phyloP scores from a whole-genome alignment of 768 basidiomycete species.

The Tylopilus rubrobrunneus region DNA sequence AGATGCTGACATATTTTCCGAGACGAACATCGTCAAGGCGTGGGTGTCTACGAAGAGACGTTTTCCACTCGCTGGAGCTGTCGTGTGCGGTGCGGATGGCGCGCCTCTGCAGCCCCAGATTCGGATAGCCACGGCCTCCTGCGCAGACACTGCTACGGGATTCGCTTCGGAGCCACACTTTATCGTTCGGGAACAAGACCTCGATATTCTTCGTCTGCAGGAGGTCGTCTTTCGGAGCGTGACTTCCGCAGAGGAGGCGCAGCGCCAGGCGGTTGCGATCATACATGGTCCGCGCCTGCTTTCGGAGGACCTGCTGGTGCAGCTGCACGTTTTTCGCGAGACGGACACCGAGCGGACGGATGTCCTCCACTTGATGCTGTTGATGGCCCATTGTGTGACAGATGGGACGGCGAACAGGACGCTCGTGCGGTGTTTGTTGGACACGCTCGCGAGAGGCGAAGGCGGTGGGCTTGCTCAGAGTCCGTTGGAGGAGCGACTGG shows the following conservation, averaged over 20 bases:
- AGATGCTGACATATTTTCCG: constrained; percentile 22
- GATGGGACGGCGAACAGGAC: constrained; percentile 45
- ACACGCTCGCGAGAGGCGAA: constrained; percentile 30
- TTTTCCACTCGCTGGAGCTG: constrained; percentile 10
- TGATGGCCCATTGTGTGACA: constrained; percentile 46
- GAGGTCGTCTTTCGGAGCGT: constrained; percentile 39
- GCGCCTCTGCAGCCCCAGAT: neutral
- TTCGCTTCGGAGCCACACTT: constrained; percentile 30
- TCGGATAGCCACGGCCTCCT: neutral
- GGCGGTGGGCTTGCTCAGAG: constrained; percentile 8
- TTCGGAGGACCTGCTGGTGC: constrained; percentile 41
- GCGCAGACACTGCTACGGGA: neutral
- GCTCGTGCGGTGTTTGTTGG: constrained; percentile 43
- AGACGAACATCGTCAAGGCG: constrained; percentile 35
- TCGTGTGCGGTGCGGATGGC: constrained; percentile 24
- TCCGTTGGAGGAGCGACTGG: constrained; percentile 37
- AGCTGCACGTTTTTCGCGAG: constrained; percentile 40
- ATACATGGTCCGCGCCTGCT: constrained; percentile 36
- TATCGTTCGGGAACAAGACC: constrained; percentile 36
- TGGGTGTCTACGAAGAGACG: constrained; percentile 47
- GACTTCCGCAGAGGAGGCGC: constrained; percentile 34
- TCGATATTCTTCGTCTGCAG: constrained; percentile 28
- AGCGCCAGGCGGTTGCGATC: constrained; percentile 25
- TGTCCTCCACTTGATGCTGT: constrained; percentile 40
- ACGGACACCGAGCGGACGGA: constrained; percentile 28